phyloP scores from a whole-genome alignment of 257 asterid genomes.

The Mitragyna speciosa region DNA sequence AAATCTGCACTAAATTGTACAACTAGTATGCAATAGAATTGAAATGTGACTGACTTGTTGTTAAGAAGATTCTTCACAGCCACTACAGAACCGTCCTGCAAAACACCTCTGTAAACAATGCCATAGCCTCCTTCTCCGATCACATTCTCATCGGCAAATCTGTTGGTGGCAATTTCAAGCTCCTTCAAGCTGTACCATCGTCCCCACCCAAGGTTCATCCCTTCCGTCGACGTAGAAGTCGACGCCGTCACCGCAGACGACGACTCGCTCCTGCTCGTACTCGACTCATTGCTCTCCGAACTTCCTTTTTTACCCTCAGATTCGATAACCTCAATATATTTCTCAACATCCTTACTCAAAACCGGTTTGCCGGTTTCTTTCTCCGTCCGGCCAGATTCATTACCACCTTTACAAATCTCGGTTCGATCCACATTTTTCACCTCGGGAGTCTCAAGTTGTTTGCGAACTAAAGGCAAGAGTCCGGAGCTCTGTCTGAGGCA shows the following conservation, averaged over 20 bases:
- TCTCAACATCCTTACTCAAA: conserved; percentile 38
- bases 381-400: conserved; percentile 11
- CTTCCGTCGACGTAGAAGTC: conserved; percentile 47
- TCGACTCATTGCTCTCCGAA: conserved; percentile 74
- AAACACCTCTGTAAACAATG: conserved; percentile 65
- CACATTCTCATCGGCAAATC: conserved; percentile 57
- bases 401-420: conserved; percentile 17
- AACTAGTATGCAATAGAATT: background rate
- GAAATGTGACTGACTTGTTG: conserved; percentile 54
- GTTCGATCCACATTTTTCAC: conserved; percentile 39
- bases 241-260: conserved; percentile 67
- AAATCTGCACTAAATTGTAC: background rate
- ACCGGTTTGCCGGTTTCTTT: conserved; percentile 41
- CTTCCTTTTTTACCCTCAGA: conserved; percentile 49
- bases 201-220: conserved; percentile 71
- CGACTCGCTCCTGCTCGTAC: conserved; percentile 67
- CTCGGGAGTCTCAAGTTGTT: conserved; percentile 40
- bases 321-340: conserved; percentile 35
- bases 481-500: conserved; percentile 46
- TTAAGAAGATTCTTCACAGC: conserved; percentile 80
- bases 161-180: conserved; percentile 64
- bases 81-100: conserved; percentile 59
- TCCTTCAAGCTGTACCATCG: conserved; percentile 66
- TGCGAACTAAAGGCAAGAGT: conserved; percentile 53
- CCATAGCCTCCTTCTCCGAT: conserved; percentile 94